Evolutionary conservation across 768 basidiomycete genomes (phyloP), one percentile per base, ranked within the genome.

Genomic region (Leccinellum albellum): DNA sequence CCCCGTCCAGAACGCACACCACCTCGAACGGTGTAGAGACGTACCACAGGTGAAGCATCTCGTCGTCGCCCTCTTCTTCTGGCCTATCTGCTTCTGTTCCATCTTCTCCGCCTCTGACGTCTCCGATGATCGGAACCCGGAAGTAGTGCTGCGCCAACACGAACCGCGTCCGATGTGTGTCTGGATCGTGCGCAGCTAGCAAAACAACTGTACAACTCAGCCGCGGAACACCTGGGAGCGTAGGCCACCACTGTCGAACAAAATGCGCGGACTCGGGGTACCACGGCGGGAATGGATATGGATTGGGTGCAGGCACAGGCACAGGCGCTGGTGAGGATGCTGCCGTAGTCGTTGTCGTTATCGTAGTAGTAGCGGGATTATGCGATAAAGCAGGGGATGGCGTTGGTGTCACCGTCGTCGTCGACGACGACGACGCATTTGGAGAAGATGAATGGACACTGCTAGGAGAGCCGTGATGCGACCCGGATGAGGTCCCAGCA

Each of bases 171-270:
- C 77, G 75, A 57, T 85, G 84, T 15, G 83, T 84, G 8, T 75
- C 71, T n/a, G 75, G 79, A 60, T 88, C 82, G 56, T 87, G 85
- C 12, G 79, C 76, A 0, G 85, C 82, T 4, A 88, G 79, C 1
- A 89, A 76, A 21, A 88, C 80, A 21, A 89, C 87, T 0, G 87
- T 87, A 63, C 86, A 88, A 70, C 86, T 88, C 9, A 88, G 78
- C 24, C 82, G 77, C 2, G 85, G 88, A 13, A 88, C 80, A 1
- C 78, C 75, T 0, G 83, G 78, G 3, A 89, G 70, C 3, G 81
- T 83, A 2, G 88, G 88, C 88, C 88, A 89, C 88, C 88, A 89
- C 59, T 89, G 88, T 12, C 88, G 82, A 6, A 89, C 87, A 58
- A 89, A 89, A 70, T 89, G 87, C 1, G 86, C 87, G 50, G 80